These are phyloP conservation scores for Coniochaeta pulveracea DNA, from an alignment of 2,329 filamentous ascomycete species.

Conservation along the genomic window DNA sequence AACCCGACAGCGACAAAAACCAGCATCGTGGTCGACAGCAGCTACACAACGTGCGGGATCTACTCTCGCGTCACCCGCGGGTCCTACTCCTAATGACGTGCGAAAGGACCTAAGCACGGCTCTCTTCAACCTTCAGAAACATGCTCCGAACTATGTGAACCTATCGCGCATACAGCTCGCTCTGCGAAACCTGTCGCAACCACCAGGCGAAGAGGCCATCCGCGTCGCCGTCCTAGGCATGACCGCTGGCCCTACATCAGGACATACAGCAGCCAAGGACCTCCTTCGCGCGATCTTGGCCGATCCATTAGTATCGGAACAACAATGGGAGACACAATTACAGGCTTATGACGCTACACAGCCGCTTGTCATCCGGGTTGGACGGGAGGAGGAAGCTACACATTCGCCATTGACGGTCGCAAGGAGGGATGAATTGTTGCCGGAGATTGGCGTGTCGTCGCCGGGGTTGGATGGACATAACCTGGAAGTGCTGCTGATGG, in stretches of 20 bases:
- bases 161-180: conserved; percentile 63
- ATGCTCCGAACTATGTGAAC: conserved; percentile 51
- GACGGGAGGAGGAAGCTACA: conserved; percentile 15
- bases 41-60: conserved; percentile 13
- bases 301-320: conserved; percentile 53
- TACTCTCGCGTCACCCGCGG: conserved; percentile 5
- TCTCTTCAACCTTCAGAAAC: conserved; percentile 48
- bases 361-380: conserved; percentile 54
- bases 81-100: conserved; percentile 14
- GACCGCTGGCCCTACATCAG: conserved; percentile 21
- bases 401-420: conserved; percentile 7
- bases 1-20: conserved; percentile 3
- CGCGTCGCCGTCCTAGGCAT: conserved; percentile 47
- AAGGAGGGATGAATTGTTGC: conserved; percentile 25
- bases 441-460: conserved; percentile 52
- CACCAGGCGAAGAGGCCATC: conserved; percentile 43
- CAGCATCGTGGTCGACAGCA: neutral
- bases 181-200: conserved; percentile 49
- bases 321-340: conserved; percentile 57
- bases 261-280: conserved; percentile 40
- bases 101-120: conserved; percentile 46
- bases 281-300: conserved; percentile 60
- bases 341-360: conserved; percentile 35
- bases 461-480: conserved; percentile 48
- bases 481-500: conserved; percentile 52